These are phyloP conservation scores for Kwoniella dejecticola DNA, from an alignment of 768 basidiomycete species.

Conservation along the genomic window DNA sequence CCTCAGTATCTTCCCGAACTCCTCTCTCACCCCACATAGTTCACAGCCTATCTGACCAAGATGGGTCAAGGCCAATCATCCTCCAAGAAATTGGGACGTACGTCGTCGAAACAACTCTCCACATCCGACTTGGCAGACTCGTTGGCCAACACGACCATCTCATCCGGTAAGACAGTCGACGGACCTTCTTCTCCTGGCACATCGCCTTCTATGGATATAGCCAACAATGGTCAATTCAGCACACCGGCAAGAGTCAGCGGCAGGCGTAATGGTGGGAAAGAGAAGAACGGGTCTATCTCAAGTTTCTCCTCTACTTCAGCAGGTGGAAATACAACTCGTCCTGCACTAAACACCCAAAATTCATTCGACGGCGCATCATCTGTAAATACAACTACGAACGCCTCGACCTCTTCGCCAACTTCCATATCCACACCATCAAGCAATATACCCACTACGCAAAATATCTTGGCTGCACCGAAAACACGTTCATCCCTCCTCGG, in stretches of 20 bases:
- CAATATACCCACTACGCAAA: constrained; percentile 63
- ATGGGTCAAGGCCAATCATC: constrained; percentile 50
- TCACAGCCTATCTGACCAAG: neutral
- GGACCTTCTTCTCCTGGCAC: constrained; percentile 15
- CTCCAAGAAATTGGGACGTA: constrained; percentile 54
- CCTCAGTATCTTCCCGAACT: neutral
- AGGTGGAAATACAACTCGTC: neutral
- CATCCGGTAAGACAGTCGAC: constrained; percentile 11
- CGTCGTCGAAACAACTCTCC: constrained; percentile 53
- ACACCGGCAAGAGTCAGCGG: constrained; percentile 20
- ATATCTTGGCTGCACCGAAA: constrained; percentile 76
- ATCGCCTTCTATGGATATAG: constrained; percentile 31
- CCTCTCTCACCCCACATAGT: neutral
- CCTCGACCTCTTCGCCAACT: constrained; percentile 19
- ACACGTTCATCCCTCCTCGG: constrained; percentile 72
- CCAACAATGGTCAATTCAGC: constrained; percentile 11
- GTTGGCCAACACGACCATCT: constrained; percentile 35
- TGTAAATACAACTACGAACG: constrained; percentile 10
- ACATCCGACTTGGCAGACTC: constrained; percentile 46
- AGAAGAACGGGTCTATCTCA: constrained; percentile 26
- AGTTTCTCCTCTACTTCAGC: constrained; percentile 20
- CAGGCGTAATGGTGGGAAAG: constrained; percentile 15
- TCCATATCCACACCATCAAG: constrained; percentile 16
- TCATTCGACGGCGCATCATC: constrained; percentile 31
- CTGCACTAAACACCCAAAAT: constrained; percentile 19